Evolutionary conservation across 768 basidiomycete genomes (phyloP).

Genomic region (Xerocomus spinulosus): DNA sequence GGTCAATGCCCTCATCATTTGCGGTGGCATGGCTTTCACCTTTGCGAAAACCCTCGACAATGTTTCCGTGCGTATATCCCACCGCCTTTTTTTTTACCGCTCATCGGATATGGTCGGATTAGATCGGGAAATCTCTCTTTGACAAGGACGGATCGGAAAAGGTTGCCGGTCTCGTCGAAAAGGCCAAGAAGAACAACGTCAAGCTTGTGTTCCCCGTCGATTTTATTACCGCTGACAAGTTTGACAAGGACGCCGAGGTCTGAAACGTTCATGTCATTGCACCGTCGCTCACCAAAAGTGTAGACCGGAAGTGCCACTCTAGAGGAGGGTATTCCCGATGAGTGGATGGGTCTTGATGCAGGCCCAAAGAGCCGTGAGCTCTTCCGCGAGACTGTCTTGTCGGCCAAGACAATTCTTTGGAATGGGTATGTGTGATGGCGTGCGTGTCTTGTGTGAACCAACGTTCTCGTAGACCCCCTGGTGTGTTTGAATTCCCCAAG

Average conservation of each 20-base stretch:
- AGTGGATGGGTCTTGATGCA: conserved; percentile 93
- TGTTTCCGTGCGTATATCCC: conserved; percentile 49
- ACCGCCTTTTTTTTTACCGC: background rate
- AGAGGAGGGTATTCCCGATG: conserved; percentile 81
- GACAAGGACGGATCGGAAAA: conserved; percentile 86
- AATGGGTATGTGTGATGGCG: conserved; percentile 59
- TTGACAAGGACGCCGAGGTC: conserved; percentile 86
- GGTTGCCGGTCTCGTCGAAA: conserved; percentile 77
- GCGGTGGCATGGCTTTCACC: conserved; percentile 98
- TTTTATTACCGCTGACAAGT: conserved; percentile 92
- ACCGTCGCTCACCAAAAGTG: conserved; percentile 5
- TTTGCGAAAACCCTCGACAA: conserved; percentile 93
- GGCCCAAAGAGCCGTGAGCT: conserved; percentile 80
- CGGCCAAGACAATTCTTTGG: conserved; percentile 96
- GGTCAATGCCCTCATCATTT: conserved; percentile 94
- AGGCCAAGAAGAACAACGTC: conserved; percentile 89
- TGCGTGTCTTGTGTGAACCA: background rate
- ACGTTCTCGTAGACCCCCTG: conserved; percentile 66
- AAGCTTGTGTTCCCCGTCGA: conserved; percentile 95
- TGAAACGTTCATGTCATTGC: conserved; percentile 13
- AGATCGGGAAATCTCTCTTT: conserved; percentile 93
- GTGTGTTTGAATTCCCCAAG: conserved; percentile 94
- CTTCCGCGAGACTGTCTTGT: conserved; percentile 74
- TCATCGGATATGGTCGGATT: conserved; percentile 10
- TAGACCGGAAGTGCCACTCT: conserved; percentile 78